Percentiles rank a stretch among this genome's conserved stretches.
These are phyloP conservation scores for Warburgia ugandensis DNA, from an alignment of 164 flowering plant species.

Conservation along the genomic window DNA sequence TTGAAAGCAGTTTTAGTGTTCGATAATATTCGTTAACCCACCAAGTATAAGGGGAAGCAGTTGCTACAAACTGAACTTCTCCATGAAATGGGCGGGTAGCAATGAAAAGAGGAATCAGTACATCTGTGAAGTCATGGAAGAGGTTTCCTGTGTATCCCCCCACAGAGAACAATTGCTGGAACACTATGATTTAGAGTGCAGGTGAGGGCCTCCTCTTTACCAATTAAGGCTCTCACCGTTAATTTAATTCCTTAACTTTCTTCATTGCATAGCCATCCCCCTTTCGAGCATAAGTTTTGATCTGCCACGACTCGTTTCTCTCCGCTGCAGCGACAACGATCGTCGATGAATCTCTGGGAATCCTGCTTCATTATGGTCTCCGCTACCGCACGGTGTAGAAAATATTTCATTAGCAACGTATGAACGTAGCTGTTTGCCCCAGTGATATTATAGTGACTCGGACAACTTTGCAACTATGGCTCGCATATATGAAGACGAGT, in stretches of 20 bases:
- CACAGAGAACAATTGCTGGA: slow-evolving; percentile 59
- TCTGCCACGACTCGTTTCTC: slow-evolving; percentile 30
- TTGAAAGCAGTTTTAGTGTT: slow-evolving; percentile 37
- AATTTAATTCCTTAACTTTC: slow-evolving; percentile 21
- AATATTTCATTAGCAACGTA: too few species aligned
- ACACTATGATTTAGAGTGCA: slow-evolving; percentile 38
- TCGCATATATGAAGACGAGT: too few species aligned
- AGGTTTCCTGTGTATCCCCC: slow-evolving; percentile 70
- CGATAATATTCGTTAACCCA: slow-evolving; percentile 37
- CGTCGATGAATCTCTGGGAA: slow-evolving; percentile 45
- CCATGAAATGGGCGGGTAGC: slow-evolving; percentile 40
- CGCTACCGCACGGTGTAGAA: slow-evolving; percentile 2
- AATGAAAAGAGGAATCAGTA: slow-evolving; percentile 50
- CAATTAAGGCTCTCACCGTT: slow-evolving; percentile 16
- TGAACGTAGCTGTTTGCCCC: too few species aligned
- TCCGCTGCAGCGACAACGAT: slow-evolving; percentile 17
- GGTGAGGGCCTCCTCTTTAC: slow-evolving; percentile 19
- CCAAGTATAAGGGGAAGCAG: slow-evolving; percentile 19
- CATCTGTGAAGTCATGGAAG: slow-evolving; percentile 67
- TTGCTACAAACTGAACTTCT: slow-evolving; percentile 56
- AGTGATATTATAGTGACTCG: neutral
- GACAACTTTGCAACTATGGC: too few species aligned
- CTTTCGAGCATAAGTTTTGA: slow-evolving; percentile 66
- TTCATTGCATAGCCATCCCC: slow-evolving; percentile 35
- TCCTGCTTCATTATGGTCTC: slow-evolving; percentile 13